Evolutionary conservation across 306 rosid species (phyloP).

Genomic region (Herpetospermum pedunculosum): DNA sequence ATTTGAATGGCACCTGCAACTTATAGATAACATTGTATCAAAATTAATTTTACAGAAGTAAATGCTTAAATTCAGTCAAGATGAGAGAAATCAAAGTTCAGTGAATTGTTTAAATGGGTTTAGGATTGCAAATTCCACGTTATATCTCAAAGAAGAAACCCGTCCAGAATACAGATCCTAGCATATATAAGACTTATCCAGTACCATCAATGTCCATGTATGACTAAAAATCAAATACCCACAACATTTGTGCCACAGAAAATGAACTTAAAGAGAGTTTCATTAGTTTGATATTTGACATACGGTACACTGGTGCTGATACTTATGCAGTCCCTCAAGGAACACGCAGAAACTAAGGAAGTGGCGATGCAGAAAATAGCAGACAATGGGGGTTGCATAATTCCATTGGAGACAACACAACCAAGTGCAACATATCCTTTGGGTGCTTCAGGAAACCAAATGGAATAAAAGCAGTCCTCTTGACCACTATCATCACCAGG

Average conservation of each 20-base stretch:
- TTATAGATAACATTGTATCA: conserved; percentile 5
- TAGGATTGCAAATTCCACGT: background rate
- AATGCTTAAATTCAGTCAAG: background rate
- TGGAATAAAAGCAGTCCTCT: conserved; percentile 41
- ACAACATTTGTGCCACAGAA: background rate
- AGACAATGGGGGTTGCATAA: conserved; percentile 55
- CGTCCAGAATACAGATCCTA: background rate
- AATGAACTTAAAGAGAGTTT: background rate
- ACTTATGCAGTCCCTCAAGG: conserved; percentile 65
- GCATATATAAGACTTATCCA: background rate
- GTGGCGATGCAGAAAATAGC: conserved; percentile 65
- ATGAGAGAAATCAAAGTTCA: background rate
- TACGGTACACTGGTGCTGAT: conserved; percentile 47
- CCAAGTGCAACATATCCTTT: conserved; percentile 87
- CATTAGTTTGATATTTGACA: conserved; percentile 18
- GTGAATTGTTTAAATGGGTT: background rate
- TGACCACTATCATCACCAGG: conserved; percentile 14
- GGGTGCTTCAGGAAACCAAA: conserved; percentile 97
- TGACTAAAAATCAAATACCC: background rate
- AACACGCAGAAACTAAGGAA: conserved; percentile 66
- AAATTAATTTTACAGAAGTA: background rate
- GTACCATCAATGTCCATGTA: background rate
- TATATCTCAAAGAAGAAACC: background rate
- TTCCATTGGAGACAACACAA: conserved; percentile 70
- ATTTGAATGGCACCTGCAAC: conserved; percentile 41